Conservation (phyloP, 768 basidiomycete species). For the Serpula lacrymans region DNA sequence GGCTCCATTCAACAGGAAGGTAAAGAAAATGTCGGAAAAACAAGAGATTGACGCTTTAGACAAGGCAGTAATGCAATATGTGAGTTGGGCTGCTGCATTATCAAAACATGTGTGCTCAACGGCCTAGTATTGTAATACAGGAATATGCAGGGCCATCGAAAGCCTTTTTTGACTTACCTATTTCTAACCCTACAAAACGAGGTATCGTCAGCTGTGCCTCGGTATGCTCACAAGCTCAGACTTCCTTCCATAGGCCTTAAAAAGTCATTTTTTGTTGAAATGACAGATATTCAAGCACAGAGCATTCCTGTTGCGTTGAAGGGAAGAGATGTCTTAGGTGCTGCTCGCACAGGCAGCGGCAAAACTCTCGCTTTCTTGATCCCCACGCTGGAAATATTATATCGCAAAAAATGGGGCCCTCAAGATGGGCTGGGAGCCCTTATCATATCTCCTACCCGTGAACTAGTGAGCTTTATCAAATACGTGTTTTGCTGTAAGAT, state of each 20-base stretch:
- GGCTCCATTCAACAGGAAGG: no score
- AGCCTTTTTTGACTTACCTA: conserved; percentile 70
- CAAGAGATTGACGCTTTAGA: conserved; percentile 52
- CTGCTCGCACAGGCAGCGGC: conserved; percentile 69
- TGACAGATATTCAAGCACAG: conserved; percentile 76
- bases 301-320: conserved; percentile 60
- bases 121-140: conserved; percentile 32
- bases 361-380: conserved; percentile 74
- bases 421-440: conserved; percentile 81
- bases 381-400: conserved; percentile 62
- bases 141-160: conserved; percentile 46
- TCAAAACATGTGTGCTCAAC: conserved; percentile 3
- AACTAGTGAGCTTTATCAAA: conserved; percentile 57
- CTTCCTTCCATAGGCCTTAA: conserved; percentile 61
- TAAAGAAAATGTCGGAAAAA: conserved; percentile 44
- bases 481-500: not conserved
- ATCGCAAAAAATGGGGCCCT: conserved; percentile 67
- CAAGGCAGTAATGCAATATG: conserved; percentile 45
- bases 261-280: conserved; percentile 79
- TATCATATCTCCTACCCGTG: conserved; percentile 91
- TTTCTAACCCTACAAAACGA: conserved; percentile 72
- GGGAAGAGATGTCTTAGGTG: conserved; percentile 64
- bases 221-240: not conserved
- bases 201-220: conserved; percentile 36
- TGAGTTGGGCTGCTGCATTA: conserved; percentile 27